Conservation (phyloP, 2,329 filamentous ascomycete genomes). For the Escovopsis sp. region DNA sequence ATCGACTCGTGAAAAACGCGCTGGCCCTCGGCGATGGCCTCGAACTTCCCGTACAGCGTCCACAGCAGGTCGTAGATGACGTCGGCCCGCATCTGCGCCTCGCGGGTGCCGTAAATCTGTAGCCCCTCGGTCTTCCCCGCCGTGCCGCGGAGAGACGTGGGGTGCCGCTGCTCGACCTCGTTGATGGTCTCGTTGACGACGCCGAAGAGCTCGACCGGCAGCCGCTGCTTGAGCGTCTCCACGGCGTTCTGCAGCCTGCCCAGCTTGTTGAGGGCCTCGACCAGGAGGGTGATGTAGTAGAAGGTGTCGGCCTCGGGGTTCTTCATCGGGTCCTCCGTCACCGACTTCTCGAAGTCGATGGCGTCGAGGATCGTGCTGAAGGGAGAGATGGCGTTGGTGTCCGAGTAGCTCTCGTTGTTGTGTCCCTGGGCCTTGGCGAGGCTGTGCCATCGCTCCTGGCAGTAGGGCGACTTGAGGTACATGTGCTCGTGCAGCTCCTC, state of each 20-base stretch:
- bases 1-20: constrained; percentile 88
- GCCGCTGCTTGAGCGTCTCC: constrained; percentile 77
- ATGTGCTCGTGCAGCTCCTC: constrained; percentile 95
- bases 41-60: constrained; percentile 91
- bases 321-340: constrained; percentile 77
- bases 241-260: constrained; percentile 74
- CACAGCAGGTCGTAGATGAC: constrained; percentile 85
- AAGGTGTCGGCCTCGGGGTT: constrained; percentile 96
- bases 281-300: constrained; percentile 73
- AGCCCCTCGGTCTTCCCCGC: constrained; percentile 39
- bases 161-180: constrained; percentile 85
- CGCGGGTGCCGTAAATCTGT: constrained; percentile 49
- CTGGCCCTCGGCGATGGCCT: constrained; percentile 91
- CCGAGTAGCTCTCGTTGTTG: constrained; percentile 33
- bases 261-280: constrained; percentile 83
- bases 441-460: constrained; percentile 86
- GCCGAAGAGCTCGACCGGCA: constrained; percentile 85
- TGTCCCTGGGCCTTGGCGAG: constrained; percentile 53
- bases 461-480: constrained; percentile 95
- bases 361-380: constrained; percentile 46
- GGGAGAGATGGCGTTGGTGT: constrained; percentile 31
- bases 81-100: constrained; percentile 64
- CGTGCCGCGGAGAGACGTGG: constrained; percentile 58
- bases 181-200: constrained; percentile 92
- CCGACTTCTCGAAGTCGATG: constrained; percentile 43